Conservation (phyloP, 1,284 basidiomycete species). For the Puccinia sorghi region DNA sequence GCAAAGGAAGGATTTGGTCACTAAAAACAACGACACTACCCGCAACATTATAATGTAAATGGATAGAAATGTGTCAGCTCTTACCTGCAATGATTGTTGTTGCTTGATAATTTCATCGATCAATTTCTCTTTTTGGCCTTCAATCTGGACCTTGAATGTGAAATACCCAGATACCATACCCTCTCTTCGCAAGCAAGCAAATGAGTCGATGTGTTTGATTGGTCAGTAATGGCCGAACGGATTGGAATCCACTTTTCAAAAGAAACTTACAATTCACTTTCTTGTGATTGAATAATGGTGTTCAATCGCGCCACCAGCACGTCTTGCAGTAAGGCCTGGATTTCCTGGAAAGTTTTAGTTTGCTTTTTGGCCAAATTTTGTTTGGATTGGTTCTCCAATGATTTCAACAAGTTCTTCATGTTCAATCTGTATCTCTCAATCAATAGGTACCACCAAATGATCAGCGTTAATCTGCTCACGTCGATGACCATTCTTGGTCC, state of each 20-base stretch:
- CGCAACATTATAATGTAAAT: too few relatives aligned
- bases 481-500: neutral
- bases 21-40: too few relatives aligned
- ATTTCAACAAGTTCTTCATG: conserved; percentile 20
- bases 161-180: conserved; percentile 6
- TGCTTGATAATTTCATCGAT: conserved; percentile 7
- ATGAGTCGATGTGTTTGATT: neutral
- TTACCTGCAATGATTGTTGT: conserved; percentile 25
- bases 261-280: conserved; percentile 28
- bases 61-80: neutral
- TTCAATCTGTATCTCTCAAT: neutral
- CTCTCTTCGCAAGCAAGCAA: neutral
- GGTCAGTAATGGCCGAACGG: neutral
- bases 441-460: neutral
- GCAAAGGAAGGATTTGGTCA: neutral
- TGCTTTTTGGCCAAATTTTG: conserved; percentile 33
- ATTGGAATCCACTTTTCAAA: neutral
- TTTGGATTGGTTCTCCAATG: conserved; percentile 30
- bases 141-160: conserved; percentile 1
- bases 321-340: neutral
- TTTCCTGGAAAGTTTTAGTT: conserved; percentile 27
- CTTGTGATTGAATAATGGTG: neutral
- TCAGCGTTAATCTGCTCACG: neutral
- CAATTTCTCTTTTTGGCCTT: conserved; percentile 2
- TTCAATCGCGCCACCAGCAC: conserved; percentile 11